phyloP scores from a whole-genome alignment of 257 asterid genomes.

The Solanum appendiculatum region DNA sequence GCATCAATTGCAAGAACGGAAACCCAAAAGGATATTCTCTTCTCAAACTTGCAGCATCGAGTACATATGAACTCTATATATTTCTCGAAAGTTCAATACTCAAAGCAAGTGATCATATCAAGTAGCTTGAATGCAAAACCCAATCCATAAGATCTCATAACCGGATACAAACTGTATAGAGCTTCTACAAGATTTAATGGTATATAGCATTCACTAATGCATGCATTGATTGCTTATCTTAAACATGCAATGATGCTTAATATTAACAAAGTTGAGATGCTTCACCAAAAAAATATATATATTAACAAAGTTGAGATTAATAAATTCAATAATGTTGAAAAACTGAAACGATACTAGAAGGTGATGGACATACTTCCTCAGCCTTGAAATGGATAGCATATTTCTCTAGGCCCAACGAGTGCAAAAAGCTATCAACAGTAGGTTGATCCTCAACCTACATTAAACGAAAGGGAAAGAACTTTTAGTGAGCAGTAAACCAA shows the following conservation, averaged over 20 bases:
- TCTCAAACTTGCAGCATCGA: neutral
- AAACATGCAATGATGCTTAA: neutral
- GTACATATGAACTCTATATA: neutral
- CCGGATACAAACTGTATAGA: neutral
- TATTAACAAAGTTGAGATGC: neutral
- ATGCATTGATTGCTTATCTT: neutral
- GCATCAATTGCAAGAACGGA: neutral
- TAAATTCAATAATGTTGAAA: neutral
- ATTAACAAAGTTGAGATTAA: neutral
- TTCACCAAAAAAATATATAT: neutral
- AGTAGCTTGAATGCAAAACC: neutral
- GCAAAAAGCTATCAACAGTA: conserved; percentile 76
- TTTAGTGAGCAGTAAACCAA: neutral
- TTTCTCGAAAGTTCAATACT: neutral
- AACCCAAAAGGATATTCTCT: neutral
- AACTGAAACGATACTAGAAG: neutral
- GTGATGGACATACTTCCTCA: conserved; percentile 55
- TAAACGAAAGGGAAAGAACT: neutral
- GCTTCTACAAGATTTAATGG: neutral
- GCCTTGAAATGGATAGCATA: conserved; percentile 73
- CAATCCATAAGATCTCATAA: neutral
- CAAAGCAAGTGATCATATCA: neutral
- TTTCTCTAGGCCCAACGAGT: conserved; percentile 68
- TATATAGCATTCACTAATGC: neutral
- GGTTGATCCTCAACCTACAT: conserved; percentile 63